Conservation (phyloP, 305 asterid genomes). For the Vinca major region DNA sequence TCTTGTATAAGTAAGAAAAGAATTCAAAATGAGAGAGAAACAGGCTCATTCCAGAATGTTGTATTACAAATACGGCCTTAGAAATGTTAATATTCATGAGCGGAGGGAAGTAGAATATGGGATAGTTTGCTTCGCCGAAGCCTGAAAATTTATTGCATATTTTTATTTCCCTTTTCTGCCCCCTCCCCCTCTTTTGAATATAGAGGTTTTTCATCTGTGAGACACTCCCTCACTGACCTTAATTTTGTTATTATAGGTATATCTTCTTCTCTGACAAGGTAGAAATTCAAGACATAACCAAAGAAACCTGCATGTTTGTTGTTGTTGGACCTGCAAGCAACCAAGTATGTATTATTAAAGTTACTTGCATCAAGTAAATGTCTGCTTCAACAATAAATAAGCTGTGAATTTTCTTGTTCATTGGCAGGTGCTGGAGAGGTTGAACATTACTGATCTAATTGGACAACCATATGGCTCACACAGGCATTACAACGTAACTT, state of each 20-base stretch:
- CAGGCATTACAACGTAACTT: slow-evolving; percentile 68
- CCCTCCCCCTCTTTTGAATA: no score
- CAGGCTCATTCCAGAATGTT: no score
- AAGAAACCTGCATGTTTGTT: slow-evolving; percentile 68
- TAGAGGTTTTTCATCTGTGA: neutral
- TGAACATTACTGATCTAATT: slow-evolving; percentile 63
- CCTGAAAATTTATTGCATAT: no score
- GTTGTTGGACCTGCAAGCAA: slow-evolving; percentile 71
- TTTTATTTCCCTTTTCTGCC: no score
- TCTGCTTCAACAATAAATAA: slow-evolving; percentile 19
- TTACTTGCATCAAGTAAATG: neutral
- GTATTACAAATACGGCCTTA: no score
- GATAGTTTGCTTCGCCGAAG: no score
- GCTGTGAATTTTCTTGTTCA: slow-evolving; percentile 22
- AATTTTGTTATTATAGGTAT: slow-evolving; percentile 44
- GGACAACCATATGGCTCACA: slow-evolving; percentile 87
- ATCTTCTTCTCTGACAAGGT: slow-evolving; percentile 89
- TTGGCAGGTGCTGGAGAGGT: slow-evolving; percentile 65
- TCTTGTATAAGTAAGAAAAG: no score
- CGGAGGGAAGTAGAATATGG: no score
- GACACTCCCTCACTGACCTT: neutral
- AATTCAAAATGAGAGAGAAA: no score
- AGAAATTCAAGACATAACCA: slow-evolving; percentile 74
- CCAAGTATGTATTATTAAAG: slow-evolving; percentile 35
- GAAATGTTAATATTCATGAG: no score